Conservation (phyloP, 495 filamentous ascomycete genomes). For the Lepraria neglecta region DNA sequence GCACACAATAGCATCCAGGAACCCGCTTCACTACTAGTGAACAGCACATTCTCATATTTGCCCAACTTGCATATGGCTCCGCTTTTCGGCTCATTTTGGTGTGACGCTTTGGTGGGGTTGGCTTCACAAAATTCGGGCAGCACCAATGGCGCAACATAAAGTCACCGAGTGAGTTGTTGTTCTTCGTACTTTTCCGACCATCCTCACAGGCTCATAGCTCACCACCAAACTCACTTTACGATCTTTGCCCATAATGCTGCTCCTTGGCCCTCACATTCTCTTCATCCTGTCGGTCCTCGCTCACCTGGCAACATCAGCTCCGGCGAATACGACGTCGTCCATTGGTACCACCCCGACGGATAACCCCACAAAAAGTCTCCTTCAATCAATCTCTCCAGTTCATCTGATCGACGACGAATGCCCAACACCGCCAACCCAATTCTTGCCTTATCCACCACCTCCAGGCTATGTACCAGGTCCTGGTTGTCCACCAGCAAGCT, state of each 20-base stretch:
- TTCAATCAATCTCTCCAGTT: neutral
- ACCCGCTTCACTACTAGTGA: neutral
- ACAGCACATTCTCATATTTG: neutral
- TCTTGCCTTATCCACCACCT: conserved; percentile 25
- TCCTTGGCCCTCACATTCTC: neutral
- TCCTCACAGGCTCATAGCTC: neutral
- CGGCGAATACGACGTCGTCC: conserved; percentile 5
- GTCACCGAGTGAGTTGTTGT: neutral
- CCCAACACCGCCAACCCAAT: conserved; percentile 25
- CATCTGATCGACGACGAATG: conserved; percentile 10
- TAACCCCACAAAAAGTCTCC: neutral
- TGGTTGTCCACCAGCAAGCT: conserved; percentile 16
- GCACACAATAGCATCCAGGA: conserved; percentile 13
- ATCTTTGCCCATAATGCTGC: neutral
- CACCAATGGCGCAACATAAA: conserved; percentile 4
- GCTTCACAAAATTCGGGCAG: neutral
- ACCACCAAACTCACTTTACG: neutral
- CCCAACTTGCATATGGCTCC: neutral
- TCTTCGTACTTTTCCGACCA: neutral
- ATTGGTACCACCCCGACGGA: neutral
- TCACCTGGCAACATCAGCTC: conserved; percentile 5
- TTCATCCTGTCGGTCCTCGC: neutral
- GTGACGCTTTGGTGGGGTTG: neutral
- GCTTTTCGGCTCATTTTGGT: neutral
- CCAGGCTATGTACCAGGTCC: conserved; percentile 17